Base-by-base conservation (phyloP, 257 asterid genomes). In the Coffea canephora region DNA sequence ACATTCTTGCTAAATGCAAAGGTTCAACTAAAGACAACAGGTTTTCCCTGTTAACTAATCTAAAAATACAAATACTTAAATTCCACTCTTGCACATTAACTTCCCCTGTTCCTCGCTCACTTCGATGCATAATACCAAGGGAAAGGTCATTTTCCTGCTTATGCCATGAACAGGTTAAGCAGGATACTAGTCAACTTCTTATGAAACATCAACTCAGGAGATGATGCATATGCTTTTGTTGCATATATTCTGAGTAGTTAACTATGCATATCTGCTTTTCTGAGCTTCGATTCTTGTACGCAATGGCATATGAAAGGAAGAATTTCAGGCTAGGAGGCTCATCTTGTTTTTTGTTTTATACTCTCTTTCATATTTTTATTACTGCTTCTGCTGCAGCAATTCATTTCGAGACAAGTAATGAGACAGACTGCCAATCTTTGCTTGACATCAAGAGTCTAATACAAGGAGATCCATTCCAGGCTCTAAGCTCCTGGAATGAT, bases 371-470 rank as follows among this genome's bases (percentile, higher is more conserved):
- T n/a, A 11, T 69, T 12, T 46, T 27, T 45, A 2, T 13, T 21
- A 69, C 11, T 41, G 16, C 48, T 46, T 10, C 27, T 70, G 41
- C 71, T 21, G 46, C 71, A 21, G 65, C 77, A 65, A 27, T 49
- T 49, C 21, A 0, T 6, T 55, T 59, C 5, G 18, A 11, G 3
- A 41, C 52, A 34, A 75, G 46, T 0, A 81, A 82, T 41, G 77
- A 78, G 14, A 78, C 80, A 41, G 83, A 82, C 49, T 45, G 4
- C 14, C 67, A 54, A 73, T 76, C 82, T 52, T 48, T 82, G 78
- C 69, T 78, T n/a, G 82, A 66, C n/a, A 68, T 78, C 83, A 82
- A 68, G 77, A 34, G 14, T 16, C 64, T 11, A n/a, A 74, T 82
- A 25, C 74, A 54, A 1, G 81, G 43, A 3, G 84, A 81, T 69